These are phyloP conservation scores for Alternaria sp. DNA, from an alignment of 2,329 filamentous ascomycete species.

Conservation along the genomic window DNA sequence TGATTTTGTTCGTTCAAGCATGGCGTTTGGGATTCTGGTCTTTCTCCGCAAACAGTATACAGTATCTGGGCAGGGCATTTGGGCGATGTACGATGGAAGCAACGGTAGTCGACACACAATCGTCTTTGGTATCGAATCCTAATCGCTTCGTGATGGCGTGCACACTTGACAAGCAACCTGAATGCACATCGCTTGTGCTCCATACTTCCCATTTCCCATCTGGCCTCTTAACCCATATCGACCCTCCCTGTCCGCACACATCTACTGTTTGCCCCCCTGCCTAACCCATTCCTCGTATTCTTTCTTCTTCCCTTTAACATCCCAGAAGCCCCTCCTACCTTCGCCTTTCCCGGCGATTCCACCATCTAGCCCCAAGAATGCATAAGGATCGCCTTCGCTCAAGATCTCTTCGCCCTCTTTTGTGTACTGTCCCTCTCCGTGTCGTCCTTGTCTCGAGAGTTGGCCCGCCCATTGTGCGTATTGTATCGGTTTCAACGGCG, in stretches of 20 bases:
- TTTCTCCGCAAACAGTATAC: background rate
- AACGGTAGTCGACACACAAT: background rate
- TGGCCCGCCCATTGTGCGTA: constrained; percentile 85
- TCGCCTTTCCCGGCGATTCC: constrained; percentile 70
- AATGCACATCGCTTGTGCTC: background rate
- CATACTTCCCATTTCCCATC: background rate
- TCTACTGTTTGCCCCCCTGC: constrained; percentile 28
- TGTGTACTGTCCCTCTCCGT: constrained; percentile 63
- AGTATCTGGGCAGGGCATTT: background rate
- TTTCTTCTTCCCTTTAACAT: constrained; percentile 83
- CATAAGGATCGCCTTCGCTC: constrained; percentile 79
- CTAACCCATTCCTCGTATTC: constrained; percentile 83
- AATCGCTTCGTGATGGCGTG: background rate
- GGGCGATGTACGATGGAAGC: background rate
- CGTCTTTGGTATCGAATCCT: background rate
- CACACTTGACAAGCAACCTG: background rate
- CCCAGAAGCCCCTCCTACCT: constrained; percentile 82
- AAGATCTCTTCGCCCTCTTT: constrained; percentile 74
- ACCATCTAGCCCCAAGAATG: constrained; percentile 60
- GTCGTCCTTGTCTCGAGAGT: constrained; percentile 78
- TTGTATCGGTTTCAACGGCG: constrained; percentile 83
- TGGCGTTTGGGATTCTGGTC: constrained; percentile 20
- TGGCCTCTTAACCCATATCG: background rate
- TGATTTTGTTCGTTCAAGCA: constrained; percentile 18
- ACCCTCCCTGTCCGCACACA: background rate